phyloP scores from a whole-genome alignment of 2,329 filamentous ascomycete genomes.

The Fusarium albidum region DNA sequence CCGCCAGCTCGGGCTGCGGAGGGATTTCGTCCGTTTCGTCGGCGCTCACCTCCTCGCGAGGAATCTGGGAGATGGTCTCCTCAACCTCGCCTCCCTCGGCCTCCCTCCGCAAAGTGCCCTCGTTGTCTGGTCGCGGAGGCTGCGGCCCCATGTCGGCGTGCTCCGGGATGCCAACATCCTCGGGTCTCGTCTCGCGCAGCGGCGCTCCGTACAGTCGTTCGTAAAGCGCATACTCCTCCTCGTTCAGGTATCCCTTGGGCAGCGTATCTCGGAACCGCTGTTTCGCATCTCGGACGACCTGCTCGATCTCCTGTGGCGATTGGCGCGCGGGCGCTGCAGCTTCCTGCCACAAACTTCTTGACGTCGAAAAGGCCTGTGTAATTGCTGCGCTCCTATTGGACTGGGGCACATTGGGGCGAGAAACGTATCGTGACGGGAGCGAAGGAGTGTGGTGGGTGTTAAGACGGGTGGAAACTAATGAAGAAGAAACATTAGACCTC shows the following conservation, averaged over 20 bases:
- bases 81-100: conserved; percentile 66
- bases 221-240: conserved; percentile 78
- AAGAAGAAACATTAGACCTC: conserved; percentile 35
- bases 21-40: conserved; percentile 32
- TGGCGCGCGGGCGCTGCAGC: conserved; percentile 6
- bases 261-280: conserved; percentile 80
- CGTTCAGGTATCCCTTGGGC: conserved; percentile 73
- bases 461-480: conserved; percentile 21
- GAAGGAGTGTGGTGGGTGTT: conserved; percentile 21
- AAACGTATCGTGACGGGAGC: conserved; percentile 25
- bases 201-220: conserved; percentile 83
- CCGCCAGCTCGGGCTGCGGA: conserved; percentile 1
- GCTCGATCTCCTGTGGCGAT: conserved; percentile 58
- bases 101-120: conserved; percentile 61
- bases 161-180: conserved; percentile 63
- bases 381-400: conserved; percentile 40
- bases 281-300: conserved; percentile 73
- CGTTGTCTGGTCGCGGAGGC: conserved; percentile 36
- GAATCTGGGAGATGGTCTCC: conserved; percentile 62
- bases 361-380: conserved; percentile 43
- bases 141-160: conserved; percentile 47
- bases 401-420: conserved; percentile 24
- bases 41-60: conserved; percentile 16
- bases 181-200: conserved; percentile 65
- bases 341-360: conserved; percentile 37